Conservation (phyloP, 2,329 filamentous ascomycete genomes). For the Verruconis gallopava region DNA sequence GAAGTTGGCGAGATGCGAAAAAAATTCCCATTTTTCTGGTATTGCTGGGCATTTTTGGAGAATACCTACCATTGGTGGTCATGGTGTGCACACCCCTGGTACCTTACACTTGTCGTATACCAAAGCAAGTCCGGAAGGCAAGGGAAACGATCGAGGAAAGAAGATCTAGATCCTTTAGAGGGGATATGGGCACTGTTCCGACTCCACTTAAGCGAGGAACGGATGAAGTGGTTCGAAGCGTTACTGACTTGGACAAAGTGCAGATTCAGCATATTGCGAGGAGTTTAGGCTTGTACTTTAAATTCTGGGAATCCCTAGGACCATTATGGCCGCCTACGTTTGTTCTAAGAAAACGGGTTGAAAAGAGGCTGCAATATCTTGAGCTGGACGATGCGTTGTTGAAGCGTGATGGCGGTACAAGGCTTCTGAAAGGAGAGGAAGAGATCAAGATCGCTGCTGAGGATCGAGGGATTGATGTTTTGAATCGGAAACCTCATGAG, state of each 20-base stretch:
- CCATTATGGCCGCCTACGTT: conserved; percentile 29
- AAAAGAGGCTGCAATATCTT: conserved; percentile 48
- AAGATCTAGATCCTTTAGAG: conserved; percentile 36
- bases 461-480: conserved; percentile 8
- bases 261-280: conserved; percentile 30
- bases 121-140: conserved; percentile 54
- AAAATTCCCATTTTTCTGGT: conserved; percentile 68
- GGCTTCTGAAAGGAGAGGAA: not conserved
- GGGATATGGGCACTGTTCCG: conserved; percentile 10
- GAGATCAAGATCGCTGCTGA: conserved; percentile 5
- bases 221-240: conserved; percentile 10
- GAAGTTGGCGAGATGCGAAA: conserved; percentile 59
- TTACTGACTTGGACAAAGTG: conserved; percentile 10
- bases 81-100: conserved; percentile 58
- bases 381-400: conserved; percentile 60
- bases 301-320: conserved; percentile 24
- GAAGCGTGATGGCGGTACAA: conserved; percentile 5
- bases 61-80: conserved; percentile 74
- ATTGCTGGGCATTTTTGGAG: conserved; percentile 65
- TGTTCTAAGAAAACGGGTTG: conserved; percentile 43
- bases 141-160: conserved; percentile 40
- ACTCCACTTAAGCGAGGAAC: not conserved
- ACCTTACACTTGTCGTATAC: conserved; percentile 72
- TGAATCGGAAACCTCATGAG: not conserved
- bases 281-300: conserved; percentile 28